Base-by-base conservation (phyloP, 1,139 yeast species). In the Geotrichum carabidarum region DNA sequence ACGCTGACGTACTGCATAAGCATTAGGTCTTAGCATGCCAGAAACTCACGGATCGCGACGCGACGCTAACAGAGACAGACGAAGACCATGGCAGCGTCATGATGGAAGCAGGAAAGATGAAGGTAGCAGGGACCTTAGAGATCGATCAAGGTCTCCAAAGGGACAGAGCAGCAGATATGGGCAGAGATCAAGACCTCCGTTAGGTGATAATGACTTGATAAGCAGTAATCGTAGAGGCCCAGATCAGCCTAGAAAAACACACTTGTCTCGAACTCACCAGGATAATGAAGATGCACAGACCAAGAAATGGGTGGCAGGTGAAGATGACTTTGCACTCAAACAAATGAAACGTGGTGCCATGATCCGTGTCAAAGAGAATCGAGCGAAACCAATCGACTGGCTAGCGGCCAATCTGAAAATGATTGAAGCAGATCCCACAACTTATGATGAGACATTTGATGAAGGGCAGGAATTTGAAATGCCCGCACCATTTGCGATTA, bases 281-380 rank as follows among this genome's bases (percentile, higher is more conserved):
- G 63, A 60, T 45, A 56, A 55, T 34, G 53, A 61, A 18, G 57
- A 50, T 9, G 27, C 37, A n/a, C 50, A 53, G 15, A 45, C 56
- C 22, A 62, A 56, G 27, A 63, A 64, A 51, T 67, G 74, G 71
- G 67, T 66, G 18, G 65, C 66, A 0, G 65, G 63, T 34, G 74
- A 71, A 52, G 71, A 68, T 44, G 61, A 58, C 17, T 71, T 71
- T 57, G 65, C 65, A 41, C 58, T 67, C 30, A 60, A 61, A 51
- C 74, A 71, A 57, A 65, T 62, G 53, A 63, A 63, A 48, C 62
- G 62, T 32, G 70, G 73, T 1, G 65, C 74, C 8, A 55, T 65
- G 44, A 65, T 70, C 18, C 63, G 74, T 6, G 59, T 70, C 32
- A 57, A 60, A 31, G 68, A 69, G 37, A 63, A 60, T 9, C 57